These are phyloP conservation scores for Yamadazyma olivae DNA, from an alignment of 805 yeast genomes.

Conservation along the genomic window DNA sequence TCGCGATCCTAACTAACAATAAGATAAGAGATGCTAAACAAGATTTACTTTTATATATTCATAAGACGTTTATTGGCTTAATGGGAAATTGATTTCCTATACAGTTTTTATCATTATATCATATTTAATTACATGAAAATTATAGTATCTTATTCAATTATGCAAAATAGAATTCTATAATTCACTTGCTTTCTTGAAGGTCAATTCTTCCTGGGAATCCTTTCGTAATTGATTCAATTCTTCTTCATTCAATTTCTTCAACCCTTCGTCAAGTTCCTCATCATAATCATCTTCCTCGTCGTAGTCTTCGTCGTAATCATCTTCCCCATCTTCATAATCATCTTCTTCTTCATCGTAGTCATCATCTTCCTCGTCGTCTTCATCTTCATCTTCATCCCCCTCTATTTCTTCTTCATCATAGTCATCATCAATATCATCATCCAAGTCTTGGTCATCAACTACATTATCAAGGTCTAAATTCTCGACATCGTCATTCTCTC, in stretches of 20 bases:
- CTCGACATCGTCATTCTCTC: slow-evolving; percentile 3
- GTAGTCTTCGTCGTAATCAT: slow-evolving; percentile 5
- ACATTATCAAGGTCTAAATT: slow-evolving; percentile 15
- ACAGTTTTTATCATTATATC: no score
- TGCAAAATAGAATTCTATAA: neutral
- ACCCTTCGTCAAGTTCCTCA: neutral
- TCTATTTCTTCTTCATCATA: slow-evolving; percentile 15
- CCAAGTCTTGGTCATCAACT: slow-evolving; percentile 14
- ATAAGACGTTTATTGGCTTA: no score
- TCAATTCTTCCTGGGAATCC: no score
- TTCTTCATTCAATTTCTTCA: no score
- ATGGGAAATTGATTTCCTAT: no score
- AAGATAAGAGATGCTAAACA: no score
- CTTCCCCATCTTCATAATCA: slow-evolving; percentile 6
- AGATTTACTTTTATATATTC: no score
- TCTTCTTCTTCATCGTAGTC: slow-evolving; percentile 13
- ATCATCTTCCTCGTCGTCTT: slow-evolving; percentile 13
- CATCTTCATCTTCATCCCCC: slow-evolving; percentile 10
- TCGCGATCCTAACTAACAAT: no score
- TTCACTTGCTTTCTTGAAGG: slow-evolving; percentile 1
- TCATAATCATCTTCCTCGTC: slow-evolving; percentile 1
- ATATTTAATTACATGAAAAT: no score
- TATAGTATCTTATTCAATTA: no score
- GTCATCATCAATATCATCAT: slow-evolving; percentile 12
- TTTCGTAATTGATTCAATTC: no score